Conservation (phyloP, 2,329 filamentous ascomycete genomes). For the Eutypella sp. region DNA sequence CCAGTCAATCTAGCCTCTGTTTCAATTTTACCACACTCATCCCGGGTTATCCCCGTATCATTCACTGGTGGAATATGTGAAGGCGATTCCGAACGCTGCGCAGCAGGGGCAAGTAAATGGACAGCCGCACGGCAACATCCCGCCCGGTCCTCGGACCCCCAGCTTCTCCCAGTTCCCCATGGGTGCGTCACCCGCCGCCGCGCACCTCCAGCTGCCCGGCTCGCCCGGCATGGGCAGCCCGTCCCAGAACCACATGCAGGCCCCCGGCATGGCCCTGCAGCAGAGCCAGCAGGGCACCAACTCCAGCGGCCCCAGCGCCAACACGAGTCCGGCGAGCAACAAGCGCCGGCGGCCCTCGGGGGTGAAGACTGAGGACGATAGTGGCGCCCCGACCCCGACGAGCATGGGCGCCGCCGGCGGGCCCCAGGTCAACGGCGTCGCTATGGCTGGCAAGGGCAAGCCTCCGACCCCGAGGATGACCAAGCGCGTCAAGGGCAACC, state of each 20-base stretch:
- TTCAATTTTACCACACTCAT: conserved; percentile 52
- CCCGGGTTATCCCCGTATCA: conserved; percentile 50
- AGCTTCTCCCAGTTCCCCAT: conserved; percentile 54
- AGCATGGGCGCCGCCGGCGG: conserved; percentile 30
- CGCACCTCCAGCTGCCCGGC: conserved; percentile 57
- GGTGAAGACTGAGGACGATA: conserved; percentile 54
- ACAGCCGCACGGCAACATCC: conserved; percentile 36
- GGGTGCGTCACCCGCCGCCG: conserved; percentile 54
- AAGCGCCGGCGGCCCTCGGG: conserved; percentile 54
- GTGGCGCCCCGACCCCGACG: conserved; percentile 44
- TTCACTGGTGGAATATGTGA: conserved; percentile 58
- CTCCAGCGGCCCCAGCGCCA: conserved; percentile 62
- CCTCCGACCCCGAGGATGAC: conserved; percentile 53
- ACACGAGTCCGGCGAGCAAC: conserved; percentile 59
- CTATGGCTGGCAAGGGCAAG: conserved; percentile 40
- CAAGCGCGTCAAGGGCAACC: conserved; percentile 49
- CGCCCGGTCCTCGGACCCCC: conserved; percentile 47
- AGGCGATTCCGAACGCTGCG: conserved; percentile 36
- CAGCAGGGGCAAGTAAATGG: conserved; percentile 39
- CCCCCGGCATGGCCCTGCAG: conserved; percentile 62
- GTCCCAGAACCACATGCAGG: conserved; percentile 57
- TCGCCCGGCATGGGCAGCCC: conserved; percentile 60
- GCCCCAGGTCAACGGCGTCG: conserved; percentile 48
- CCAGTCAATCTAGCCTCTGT: conserved; percentile 42
- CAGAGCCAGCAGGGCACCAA: conserved; percentile 64